Percentiles rank a stretch among this genome's conserved stretches.
Conservation (phyloP, 257 asterid species). For the Rhazya stricta region DNA sequence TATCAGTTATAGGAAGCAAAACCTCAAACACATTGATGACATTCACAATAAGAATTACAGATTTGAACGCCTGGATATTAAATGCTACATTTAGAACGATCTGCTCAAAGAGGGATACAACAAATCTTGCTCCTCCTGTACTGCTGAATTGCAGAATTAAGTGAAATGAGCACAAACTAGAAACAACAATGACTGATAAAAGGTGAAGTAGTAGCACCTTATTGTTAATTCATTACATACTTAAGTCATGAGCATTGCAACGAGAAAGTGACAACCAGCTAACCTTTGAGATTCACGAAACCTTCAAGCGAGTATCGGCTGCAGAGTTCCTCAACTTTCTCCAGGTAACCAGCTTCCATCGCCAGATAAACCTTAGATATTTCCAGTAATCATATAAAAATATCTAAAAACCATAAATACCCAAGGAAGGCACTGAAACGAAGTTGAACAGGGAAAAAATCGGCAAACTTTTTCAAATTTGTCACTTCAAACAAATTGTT, state of each 20-base stretch:
- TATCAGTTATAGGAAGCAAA: background rate
- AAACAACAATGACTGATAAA: background rate
- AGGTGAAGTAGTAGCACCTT: background rate
- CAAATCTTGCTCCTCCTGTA: background rate
- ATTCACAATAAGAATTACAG: background rate
- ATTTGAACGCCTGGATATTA: background rate
- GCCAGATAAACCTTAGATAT: slow-evolving; percentile 79
- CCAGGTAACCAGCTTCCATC: slow-evolving; percentile 92
- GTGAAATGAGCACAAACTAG: background rate
- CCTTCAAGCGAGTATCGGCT: slow-evolving; percentile 71
- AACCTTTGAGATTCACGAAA: slow-evolving; percentile 62
- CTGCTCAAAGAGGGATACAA: background rate
- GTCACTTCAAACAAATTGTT: background rate
- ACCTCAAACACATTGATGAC: background rate
- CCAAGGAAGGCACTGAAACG: background rate
- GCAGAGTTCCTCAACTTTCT: slow-evolving; percentile 93
- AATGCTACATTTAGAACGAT: background rate
- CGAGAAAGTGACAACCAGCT: slow-evolving; percentile 16
- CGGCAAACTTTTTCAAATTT: background rate
- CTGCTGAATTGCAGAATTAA: background rate
- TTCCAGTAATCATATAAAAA: background rate
- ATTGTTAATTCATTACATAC: background rate
- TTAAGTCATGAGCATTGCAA: background rate
- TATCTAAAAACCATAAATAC: background rate
- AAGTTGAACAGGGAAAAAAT: background rate